Percentiles rank a stretch among this genome's conserved stretches.
These are phyloP conservation scores for Phytophthora capsici DNA, from an alignment of 352 stramenopile species.

Conservation along the genomic window DNA sequence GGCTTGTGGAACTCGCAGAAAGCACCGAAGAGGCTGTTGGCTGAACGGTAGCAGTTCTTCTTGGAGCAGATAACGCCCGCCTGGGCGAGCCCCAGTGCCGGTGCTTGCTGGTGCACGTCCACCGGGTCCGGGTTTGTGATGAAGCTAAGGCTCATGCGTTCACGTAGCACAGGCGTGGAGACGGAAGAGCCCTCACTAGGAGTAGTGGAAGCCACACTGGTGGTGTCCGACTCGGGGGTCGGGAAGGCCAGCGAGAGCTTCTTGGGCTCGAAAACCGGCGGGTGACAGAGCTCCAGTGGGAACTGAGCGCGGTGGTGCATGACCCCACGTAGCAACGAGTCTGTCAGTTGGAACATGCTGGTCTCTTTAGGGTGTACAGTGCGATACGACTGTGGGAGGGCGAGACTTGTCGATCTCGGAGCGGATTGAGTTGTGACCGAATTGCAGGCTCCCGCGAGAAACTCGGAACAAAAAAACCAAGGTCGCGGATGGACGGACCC, in stretches of 20 bases:
- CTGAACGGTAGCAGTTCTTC: conserved; percentile 65
- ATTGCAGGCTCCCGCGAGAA: conserved; percentile 13
- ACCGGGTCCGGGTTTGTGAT: conserved; percentile 49
- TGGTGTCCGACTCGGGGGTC: conserved; percentile 31
- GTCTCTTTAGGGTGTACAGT: conserved; percentile 16
- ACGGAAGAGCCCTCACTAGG: conserved; percentile 31
- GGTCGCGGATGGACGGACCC: conserved; percentile 25
- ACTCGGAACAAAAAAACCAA: conserved; percentile 23
- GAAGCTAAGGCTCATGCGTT: conserved; percentile 71
- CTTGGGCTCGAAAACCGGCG: conserved; percentile 25
- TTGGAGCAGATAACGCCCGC: conserved; percentile 55
- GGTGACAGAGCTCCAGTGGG: conserved; percentile 31
- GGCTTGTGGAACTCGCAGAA: conserved; percentile 77
- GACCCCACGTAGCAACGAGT: conserved; percentile 26
- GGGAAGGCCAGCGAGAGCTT: conserved; percentile 25
- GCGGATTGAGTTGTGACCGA: conserved; percentile 33
- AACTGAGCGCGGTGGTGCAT: conserved; percentile 39
- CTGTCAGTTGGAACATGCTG: conserved; percentile 37
- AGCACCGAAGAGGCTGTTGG: conserved; percentile 52
- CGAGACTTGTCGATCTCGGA: conserved; percentile 15
- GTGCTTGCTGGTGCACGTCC: conserved; percentile 1
- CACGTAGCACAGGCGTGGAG: conserved; percentile 27
- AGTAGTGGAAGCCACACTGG: conserved; percentile 32
- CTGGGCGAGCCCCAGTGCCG: background rate
- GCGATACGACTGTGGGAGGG: conserved; percentile 31